phyloP scores from a whole-genome alignment of 192 early-diverging fungal species.

The Chytriomyces hyalinus region DNA sequence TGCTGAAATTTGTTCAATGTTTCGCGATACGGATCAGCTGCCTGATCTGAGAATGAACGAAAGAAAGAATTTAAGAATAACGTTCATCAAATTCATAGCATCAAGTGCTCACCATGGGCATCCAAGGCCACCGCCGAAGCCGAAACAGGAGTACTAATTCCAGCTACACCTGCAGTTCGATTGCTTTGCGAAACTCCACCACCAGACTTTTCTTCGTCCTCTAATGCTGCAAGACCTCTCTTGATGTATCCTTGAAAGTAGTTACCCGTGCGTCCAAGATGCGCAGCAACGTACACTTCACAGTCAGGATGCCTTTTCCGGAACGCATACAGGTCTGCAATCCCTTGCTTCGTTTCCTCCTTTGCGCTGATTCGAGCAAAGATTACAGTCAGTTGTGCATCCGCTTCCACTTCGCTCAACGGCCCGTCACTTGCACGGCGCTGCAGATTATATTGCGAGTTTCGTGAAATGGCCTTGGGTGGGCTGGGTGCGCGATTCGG shows the following conservation, averaged over 20 bases:
- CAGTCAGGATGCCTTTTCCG: constrained; percentile 73
- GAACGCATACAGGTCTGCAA: constrained; percentile 77
- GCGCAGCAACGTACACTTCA: constrained; percentile 64
- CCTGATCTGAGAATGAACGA: not conserved
- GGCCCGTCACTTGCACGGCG: constrained; percentile 5
- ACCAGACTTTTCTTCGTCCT: constrained; percentile 31
- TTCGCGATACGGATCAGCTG: constrained; percentile 53
- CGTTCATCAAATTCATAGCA: not conserved
- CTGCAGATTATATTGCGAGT: constrained; percentile 9
- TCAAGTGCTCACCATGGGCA: not conserved
- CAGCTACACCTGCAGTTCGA: not conserved
- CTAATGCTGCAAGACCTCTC: constrained; percentile 59
- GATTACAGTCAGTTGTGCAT: constrained; percentile 67
- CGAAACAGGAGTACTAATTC: not conserved
- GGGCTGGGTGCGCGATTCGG: not conserved
- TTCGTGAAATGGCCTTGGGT: constrained; percentile 15
- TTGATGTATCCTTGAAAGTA: constrained; percentile 80
- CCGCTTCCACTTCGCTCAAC: constrained; percentile 66
- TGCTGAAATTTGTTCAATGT: constrained; percentile 65
- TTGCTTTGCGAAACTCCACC: not conserved
- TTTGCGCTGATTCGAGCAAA: constrained; percentile 74
- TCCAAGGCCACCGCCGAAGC: not conserved
- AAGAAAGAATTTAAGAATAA: not conserved
- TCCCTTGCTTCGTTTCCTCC: constrained; percentile 74
- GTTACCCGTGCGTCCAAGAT: constrained; percentile 64